These are phyloP conservation scores for Vitis rupestris DNA, from an alignment of 164 flowering plant genomes.

Conservation along the genomic window DNA sequence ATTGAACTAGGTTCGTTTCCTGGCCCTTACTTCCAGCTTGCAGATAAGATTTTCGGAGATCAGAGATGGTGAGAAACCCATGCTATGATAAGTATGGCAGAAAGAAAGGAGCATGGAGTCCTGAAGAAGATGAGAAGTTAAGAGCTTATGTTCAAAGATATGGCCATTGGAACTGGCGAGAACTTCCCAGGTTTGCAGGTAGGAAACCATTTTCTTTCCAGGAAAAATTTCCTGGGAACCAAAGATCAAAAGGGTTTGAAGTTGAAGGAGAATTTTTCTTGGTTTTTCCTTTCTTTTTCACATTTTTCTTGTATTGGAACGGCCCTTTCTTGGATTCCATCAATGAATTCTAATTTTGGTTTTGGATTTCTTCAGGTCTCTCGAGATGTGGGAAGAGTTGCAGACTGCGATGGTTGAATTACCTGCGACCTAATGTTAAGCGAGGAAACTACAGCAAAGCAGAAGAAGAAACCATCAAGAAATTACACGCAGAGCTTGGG, in stretches of 20 bases:
- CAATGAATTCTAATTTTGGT: not conserved
- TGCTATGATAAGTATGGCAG: slow-evolving; percentile 24
- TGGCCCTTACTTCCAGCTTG: no score
- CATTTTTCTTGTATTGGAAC: no score
- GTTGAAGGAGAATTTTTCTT: no score
- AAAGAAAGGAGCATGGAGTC: slow-evolving; percentile 45
- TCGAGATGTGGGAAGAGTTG: slow-evolving; percentile 30
- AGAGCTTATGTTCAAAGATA: slow-evolving; percentile 18
- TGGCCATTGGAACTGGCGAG: slow-evolving; percentile 38
- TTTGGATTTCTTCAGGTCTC: slow-evolving; percentile 11
- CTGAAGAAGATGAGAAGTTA: slow-evolving; percentile 36
- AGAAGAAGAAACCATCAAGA: slow-evolving; percentile 18
- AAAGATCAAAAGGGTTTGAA: no score
- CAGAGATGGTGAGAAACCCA: slow-evolving; percentile 25
- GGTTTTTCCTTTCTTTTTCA: no score
- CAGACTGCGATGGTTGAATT: slow-evolving; percentile 26
- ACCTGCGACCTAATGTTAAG: slow-evolving; percentile 21
- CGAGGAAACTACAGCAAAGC: slow-evolving; percentile 19
- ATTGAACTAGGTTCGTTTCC: not conserved
- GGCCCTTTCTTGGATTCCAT: not conserved
- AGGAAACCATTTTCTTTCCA: not conserved
- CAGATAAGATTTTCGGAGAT: no score
- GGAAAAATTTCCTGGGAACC: no score
- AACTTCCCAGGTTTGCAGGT: slow-evolving; percentile 35
- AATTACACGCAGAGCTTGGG: slow-evolving; percentile 19